Evolutionary conservation across 768 basidiomycete genomes (phyloP), one percentile per base, ranked within the genome.

Genomic region (Sutorius australiensis): DNA sequence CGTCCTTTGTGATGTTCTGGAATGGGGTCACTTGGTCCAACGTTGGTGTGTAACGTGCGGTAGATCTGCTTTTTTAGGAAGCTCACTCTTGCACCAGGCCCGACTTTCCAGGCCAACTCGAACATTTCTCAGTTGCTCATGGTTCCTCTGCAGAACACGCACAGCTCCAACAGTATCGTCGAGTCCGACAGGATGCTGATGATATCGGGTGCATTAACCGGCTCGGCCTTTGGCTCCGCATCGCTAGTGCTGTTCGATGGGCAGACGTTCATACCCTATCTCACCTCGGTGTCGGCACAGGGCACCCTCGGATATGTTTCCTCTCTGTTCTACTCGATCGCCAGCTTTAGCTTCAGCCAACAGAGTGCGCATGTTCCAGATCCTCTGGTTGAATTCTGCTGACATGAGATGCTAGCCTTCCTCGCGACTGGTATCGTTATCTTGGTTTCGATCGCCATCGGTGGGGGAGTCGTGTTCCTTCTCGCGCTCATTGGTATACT

Each of bases 371-470:
- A 17, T 52, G 47, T 43, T 53, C 33, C 14, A 40, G 28, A 12
- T 34, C 16, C 17, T 51, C 48, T 28, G 16, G 5, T n/a, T 13
- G 13, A 13, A 40, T 46, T 49, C n/a, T 24, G 13, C 41, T 55
- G 21, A 62, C 36, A 12, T 47, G 41, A 40, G 31, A 30, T 33
- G 60, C 9, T 59, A 92, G 92, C 86, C 62, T 89, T 92, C 77
- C 80, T 99, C 50, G 92, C 95, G 0, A 82, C 83, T 21, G 97
- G 95, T 2, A 80, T 98, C 34, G 93, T 99, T 50, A 98, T 98
- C 59, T 80, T 99, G 40, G 94, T 99, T 60, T 95, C 94, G 2
- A 97, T 99, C 57, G 97, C 97, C 24, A 97, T 98, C 59, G 86
- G 91, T 10, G 93, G 94, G 14, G 97, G 95, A 16, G 82, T 98